Conservation (phyloP, 1,284 basidiomycete species). For the Melampsora larici-populina region DNA sequence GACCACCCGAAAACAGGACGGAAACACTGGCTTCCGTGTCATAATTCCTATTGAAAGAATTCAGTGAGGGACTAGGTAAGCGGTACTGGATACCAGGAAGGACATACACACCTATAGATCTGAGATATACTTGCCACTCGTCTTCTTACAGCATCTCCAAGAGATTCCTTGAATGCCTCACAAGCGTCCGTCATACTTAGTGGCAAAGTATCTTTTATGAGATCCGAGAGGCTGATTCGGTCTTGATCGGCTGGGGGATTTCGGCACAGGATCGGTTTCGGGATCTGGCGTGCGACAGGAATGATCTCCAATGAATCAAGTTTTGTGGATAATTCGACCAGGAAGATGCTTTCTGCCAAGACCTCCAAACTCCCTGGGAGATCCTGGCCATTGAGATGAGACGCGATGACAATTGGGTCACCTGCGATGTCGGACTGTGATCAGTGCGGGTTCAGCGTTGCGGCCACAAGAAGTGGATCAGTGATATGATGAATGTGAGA, state of each 20-base stretch:
- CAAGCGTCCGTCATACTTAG: not conserved
- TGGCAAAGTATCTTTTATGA: not conserved
- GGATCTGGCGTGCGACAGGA: not conserved
- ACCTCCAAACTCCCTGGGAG: slow-evolving; percentile 2
- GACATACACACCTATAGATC: slow-evolving; percentile 9
- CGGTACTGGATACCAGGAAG: not conserved
- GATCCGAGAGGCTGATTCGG: not conserved
- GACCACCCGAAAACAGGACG: slow-evolving; percentile 90
- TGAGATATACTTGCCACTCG: slow-evolving; percentile 11
- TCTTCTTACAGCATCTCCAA: not conserved
- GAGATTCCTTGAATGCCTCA: not conserved
- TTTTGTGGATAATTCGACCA: not conserved
- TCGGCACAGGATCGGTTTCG: slow-evolving; percentile 2
- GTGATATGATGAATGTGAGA: slow-evolving; percentile 50
- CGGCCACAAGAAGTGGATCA: not conserved
- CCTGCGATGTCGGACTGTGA: not conserved
- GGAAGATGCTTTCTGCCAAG: slow-evolving; percentile 13
- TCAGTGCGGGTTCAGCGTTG: not conserved
- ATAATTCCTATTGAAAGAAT: slow-evolving; percentile 13
- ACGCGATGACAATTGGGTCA: slow-evolving; percentile 1
- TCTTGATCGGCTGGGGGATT: slow-evolving; percentile 15
- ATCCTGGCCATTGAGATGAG: slow-evolving; percentile 38
- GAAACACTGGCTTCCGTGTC: slow-evolving; percentile 63
- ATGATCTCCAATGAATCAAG: slow-evolving; percentile 1
- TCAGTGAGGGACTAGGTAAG: not conserved